A percentile compares a stretch with the other conserved stretches of the same genome.
Evolutionary conservation across 2,329 filamentous ascomycete species (phyloP).

Genomic region (Fusarium verrucosum): DNA sequence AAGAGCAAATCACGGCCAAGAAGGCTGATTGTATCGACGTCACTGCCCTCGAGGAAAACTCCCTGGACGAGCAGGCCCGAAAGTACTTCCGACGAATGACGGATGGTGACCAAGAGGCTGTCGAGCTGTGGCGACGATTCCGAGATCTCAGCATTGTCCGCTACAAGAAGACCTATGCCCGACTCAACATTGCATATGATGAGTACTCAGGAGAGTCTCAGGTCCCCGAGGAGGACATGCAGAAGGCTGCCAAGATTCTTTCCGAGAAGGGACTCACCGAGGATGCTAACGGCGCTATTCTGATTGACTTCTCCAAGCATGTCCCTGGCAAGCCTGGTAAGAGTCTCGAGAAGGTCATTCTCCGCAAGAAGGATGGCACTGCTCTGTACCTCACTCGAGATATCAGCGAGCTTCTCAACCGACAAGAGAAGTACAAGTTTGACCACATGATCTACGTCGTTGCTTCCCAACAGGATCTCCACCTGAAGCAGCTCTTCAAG

Average conservation of each 20-base stretch:
- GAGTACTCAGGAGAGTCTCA: slow-evolving; percentile 78
- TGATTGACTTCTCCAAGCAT: slow-evolving; percentile 77
- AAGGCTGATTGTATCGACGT: slow-evolving; percentile 64
- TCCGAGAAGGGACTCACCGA: slow-evolving; percentile 71
- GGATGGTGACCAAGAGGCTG: slow-evolving; percentile 68
- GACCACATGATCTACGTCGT: slow-evolving; percentile 86
- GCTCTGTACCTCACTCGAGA: slow-evolving; percentile 82
- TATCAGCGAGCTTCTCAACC: slow-evolving; percentile 76
- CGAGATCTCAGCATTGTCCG: slow-evolving; percentile 72
- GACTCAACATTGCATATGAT: slow-evolving; percentile 76
- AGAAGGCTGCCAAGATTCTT: slow-evolving; percentile 68
- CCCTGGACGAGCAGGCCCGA: slow-evolving; percentile 78
- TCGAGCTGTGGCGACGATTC: slow-evolving; percentile 72
- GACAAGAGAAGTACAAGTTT: slow-evolving; percentile 70
- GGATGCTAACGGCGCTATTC: slow-evolving; percentile 75
- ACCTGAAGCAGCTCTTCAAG: slow-evolving; percentile 79
- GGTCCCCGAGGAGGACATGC: slow-evolving; percentile 73
- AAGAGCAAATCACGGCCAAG: slow-evolving; percentile 68
- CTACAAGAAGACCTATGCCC: slow-evolving; percentile 74
- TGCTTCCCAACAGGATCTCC: slow-evolving; percentile 75
- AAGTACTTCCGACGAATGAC: slow-evolving; percentile 77
- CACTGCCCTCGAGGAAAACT: slow-evolving; percentile 59
- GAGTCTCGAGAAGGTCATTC: slow-evolving; percentile 74
- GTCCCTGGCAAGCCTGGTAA: slow-evolving; percentile 73
- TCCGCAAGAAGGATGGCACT: slow-evolving; percentile 78